Conservation (phyloP, 2,329 filamentous ascomycete genomes). For the Penicillium brasilianum region DNA sequence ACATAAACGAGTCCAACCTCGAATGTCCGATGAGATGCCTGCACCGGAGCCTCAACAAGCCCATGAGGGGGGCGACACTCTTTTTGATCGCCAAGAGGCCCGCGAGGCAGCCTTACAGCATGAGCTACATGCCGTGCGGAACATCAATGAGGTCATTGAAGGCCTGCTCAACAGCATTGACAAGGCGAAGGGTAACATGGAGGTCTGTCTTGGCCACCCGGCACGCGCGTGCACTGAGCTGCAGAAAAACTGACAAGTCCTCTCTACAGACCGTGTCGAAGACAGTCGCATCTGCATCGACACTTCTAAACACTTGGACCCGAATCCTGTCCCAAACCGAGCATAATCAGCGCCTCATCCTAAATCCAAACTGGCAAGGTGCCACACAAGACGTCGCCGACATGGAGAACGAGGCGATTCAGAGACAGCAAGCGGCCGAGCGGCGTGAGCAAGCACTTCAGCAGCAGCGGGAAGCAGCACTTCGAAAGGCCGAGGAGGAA, state of each 20-base stretch:
- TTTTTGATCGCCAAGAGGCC: constrained; percentile 67
- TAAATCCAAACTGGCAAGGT: constrained; percentile 88
- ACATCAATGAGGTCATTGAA: constrained; percentile 88
- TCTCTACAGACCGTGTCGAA: constrained; percentile 72
- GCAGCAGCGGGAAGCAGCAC: constrained; percentile 72
- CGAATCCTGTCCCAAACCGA: constrained; percentile 95
- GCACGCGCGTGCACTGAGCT: background rate
- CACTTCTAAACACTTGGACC: constrained; percentile 92
- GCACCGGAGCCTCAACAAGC: constrained; percentile 39
- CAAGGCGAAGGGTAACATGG: constrained; percentile 56
- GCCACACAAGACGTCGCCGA: constrained; percentile 85
- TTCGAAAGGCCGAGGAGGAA: constrained; percentile 57
- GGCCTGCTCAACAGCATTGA: constrained; percentile 53
- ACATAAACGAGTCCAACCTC: constrained; percentile 40
- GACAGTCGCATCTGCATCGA: constrained; percentile 86
- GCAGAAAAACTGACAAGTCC: background rate
- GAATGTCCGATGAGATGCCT: constrained; percentile 41
- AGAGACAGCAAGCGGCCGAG: constrained; percentile 77
- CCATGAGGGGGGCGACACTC: constrained; percentile 54
- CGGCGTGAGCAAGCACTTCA: constrained; percentile 79
- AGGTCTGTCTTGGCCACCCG: constrained; percentile 40
- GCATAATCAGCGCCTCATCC: constrained; percentile 90
- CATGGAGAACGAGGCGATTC: constrained; percentile 76
- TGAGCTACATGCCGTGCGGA: constrained; percentile 81
- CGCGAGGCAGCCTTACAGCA: constrained; percentile 75